A percentile compares a stretch with the other conserved stretches of the same genome.
Conservation (phyloP, 495 filamentous ascomycete species). For the Lentithecium fluviatile region DNA sequence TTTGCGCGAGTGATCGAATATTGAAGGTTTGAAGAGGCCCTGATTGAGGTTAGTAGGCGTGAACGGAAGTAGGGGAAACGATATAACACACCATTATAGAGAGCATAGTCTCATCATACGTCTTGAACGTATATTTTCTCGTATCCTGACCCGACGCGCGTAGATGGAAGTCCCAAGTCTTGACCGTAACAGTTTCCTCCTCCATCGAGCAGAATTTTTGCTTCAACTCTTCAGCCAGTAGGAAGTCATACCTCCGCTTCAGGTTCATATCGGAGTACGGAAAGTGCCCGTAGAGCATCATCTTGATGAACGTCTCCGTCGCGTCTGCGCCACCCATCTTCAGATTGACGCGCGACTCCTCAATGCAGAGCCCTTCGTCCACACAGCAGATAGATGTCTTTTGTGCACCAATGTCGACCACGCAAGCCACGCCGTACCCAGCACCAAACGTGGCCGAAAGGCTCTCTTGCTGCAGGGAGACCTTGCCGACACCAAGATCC, state of each 20-base stretch:
- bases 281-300: constrained; percentile 95
- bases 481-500: constrained; percentile 80
- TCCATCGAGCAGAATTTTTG: constrained; percentile 83
- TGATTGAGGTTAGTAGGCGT: constrained; percentile 24
- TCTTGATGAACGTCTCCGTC: constrained; percentile 90
- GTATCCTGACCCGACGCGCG: constrained; percentile 85
- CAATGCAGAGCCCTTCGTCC: constrained; percentile 91
- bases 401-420: constrained; percentile 95
- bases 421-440: constrained; percentile 85
- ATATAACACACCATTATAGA: constrained; percentile 72
- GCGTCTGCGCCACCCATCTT: constrained; percentile 92
- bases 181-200: constrained; percentile 77
- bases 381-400: constrained; percentile 98
- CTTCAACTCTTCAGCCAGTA: constrained; percentile 93
- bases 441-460: constrained; percentile 94
- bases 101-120: constrained; percentile 88
- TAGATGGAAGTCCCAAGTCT: constrained; percentile 82
- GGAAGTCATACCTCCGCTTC: constrained; percentile 82
- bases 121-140: constrained; percentile 87
- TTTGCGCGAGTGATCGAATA: constrained; percentile 80
- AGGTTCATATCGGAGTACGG: constrained; percentile 93
- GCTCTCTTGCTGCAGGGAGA: constrained; percentile 94
- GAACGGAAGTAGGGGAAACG: not conserved
- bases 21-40: constrained; percentile 71
- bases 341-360: constrained; percentile 88